These are phyloP conservation scores for Kodamaea kaohsiungensis DNA, from an alignment of 805 yeast species.

Conservation along the genomic window DNA sequence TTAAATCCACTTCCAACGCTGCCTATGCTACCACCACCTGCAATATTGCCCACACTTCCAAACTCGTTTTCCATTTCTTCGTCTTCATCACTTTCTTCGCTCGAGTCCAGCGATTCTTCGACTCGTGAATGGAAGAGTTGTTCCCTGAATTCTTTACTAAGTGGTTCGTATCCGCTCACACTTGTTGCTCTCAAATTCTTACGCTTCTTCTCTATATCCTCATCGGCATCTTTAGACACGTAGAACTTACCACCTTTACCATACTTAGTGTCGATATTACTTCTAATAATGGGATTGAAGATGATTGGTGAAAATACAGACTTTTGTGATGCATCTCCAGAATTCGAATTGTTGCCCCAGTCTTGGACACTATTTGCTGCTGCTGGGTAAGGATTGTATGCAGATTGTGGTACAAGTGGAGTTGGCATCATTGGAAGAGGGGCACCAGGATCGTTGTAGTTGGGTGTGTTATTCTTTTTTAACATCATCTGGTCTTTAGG, in stretches of 20 bases:
- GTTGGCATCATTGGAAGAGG: constrained; percentile 64
- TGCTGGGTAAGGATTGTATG: constrained; percentile 3
- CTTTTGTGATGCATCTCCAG: constrained; percentile 3
- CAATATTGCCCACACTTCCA: background rate
- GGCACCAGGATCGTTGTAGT: constrained; percentile 81
- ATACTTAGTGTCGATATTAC: constrained; percentile 81
- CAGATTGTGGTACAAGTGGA: constrained; percentile 4
- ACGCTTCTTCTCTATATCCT: constrained; percentile 19
- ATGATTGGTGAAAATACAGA: constrained; percentile 82
- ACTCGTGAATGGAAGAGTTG: constrained; percentile 4
- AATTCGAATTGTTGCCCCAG: background rate
- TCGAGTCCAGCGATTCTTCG: constrained; percentile 7
- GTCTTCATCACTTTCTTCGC: constrained; percentile 40
- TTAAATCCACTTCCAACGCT: background rate
- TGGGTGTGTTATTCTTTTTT: constrained; percentile 43
- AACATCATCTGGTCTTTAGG: constrained; percentile 62
- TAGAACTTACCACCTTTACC: constrained; percentile 89
- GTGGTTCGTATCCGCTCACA: constrained; percentile 22
- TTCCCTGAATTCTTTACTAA: constrained; percentile 6
- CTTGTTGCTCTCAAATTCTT: constrained; percentile 35
- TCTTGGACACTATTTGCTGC: background rate
- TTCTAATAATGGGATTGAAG: constrained; percentile 77
- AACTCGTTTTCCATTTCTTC: constrained; percentile 18
- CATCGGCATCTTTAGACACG: constrained; percentile 44
- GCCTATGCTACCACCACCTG: background rate